A percentile compares a stretch with the other conserved stretches of the same genome.
Conservation (phyloP, 2,329 filamentous ascomycete genomes). For the Delphinella strobiligena region DNA sequence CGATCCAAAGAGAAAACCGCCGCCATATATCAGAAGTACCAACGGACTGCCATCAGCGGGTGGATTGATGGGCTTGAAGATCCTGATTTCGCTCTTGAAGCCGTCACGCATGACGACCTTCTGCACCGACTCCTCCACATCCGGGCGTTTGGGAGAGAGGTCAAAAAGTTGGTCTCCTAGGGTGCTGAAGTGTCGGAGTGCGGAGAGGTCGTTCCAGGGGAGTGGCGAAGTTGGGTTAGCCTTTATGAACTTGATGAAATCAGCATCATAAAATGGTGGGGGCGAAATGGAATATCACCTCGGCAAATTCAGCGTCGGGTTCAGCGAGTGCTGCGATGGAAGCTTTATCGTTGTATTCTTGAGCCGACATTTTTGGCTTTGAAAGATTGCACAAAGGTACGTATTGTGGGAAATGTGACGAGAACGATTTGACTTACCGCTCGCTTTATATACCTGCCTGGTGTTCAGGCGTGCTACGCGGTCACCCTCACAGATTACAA, state of each 20-base stretch:
- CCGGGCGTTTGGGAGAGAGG: background rate
- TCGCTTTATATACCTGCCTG: too few species aligned
- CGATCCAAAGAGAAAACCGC: constrained; percentile 17
- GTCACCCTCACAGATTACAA: too few species aligned
- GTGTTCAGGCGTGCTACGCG: too few species aligned
- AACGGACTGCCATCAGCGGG: constrained; percentile 12
- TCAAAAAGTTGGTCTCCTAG: background rate
- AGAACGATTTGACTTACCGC: too few species aligned
- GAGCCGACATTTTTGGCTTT: background rate
- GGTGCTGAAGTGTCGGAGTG: background rate
- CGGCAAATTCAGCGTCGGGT: constrained; percentile 9
- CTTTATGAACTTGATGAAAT: background rate
- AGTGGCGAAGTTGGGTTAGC: background rate
- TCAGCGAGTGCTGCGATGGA: constrained; percentile 7
- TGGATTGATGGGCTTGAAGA: constrained; percentile 16
- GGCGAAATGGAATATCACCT: too few species aligned
- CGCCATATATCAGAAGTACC: constrained; percentile 17
- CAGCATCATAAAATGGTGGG: too few species aligned
- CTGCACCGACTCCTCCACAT: constrained; percentile 10
- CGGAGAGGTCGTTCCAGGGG: background rate
- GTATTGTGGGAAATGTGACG: too few species aligned
- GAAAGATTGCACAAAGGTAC: too few species aligned
- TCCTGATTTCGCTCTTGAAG: constrained; percentile 19
- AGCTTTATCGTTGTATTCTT: background rate
- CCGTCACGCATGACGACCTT: constrained; percentile 23